Evolutionary conservation across 768 basidiomycete genomes (phyloP), one percentile per base, ranked within the genome.

Genomic region (Scleroderma bovista): DNA sequence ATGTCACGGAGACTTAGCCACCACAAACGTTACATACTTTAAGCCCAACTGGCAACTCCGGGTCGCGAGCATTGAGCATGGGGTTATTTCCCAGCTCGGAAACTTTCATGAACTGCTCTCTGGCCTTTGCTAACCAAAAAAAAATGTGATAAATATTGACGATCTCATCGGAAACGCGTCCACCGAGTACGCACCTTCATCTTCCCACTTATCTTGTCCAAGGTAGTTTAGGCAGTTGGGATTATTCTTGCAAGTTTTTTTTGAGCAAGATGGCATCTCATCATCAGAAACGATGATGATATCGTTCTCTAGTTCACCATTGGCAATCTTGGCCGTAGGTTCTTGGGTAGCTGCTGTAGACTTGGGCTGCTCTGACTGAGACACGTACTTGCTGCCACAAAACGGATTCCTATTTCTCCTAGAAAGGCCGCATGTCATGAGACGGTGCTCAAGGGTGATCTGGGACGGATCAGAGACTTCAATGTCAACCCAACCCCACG

Each of bases 221-320:
- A 96, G 69, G 68, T 91, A 84, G 63, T 93, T 95, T 47, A 94
- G 71, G 65, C 95, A 96, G 46, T 84, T 80, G 9, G 90, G 88
- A 60, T 93, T 94, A 44, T 67, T 67, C 57, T 78, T 84, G 68
- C 95, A 98, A 6, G 45, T 24, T 51, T 78, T 84, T 58, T 78
- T 81, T 51, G 64, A 73, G 60, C 90, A 92, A 15, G 64, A 58
- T 3, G 69, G 68, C 32, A 58, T 63, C 42, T 87, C 84, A 34
- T 86, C 80, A 48, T 88, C 87, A 1, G 84, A 84, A 33, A 88
- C 74, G 17, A 87, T 70, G 47, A 88, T 84, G 26, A 86, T 65
- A 59, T 86, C 84, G 54, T 79, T 79, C 43, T 75, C 75, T 16
- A 73, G 66, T 63, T 80, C 79, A 47, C 75, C 75, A 15, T 66